Evolutionary conservation across 2,329 filamentous ascomycete species (phyloP).

Genomic region (Colletotrichum graminicola): DNA sequence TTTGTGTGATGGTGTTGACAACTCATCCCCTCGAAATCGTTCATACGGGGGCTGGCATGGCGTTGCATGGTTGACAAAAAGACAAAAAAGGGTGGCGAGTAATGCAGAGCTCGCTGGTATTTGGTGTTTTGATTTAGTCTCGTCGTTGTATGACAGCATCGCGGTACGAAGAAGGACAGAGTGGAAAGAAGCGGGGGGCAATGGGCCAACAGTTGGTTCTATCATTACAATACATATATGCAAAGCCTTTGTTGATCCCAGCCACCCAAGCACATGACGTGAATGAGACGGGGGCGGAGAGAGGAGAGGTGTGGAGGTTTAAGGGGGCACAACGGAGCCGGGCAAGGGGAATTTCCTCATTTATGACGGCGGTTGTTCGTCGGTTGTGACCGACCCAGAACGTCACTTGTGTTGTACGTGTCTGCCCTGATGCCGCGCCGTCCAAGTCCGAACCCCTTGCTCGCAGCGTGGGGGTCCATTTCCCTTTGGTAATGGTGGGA

Average conservation of each 20-base stretch:
- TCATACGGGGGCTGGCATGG: conserved; percentile 40
- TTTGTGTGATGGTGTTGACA: conserved; percentile 31
- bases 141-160: conserved; percentile 30
- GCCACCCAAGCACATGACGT: background rate
- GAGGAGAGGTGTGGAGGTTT: background rate
- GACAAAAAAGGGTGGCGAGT: conserved; percentile 35
- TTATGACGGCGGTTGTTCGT: conserved; percentile 13
- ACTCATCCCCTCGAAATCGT: conserved; percentile 25
- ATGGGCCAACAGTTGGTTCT: conserved; percentile 6
- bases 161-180: conserved; percentile 16
- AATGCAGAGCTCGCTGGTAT: conserved; percentile 32
- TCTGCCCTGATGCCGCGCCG: background rate
- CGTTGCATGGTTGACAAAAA: conserved; percentile 38
- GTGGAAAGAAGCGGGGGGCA: background rate
- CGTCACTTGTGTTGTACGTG: background rate
- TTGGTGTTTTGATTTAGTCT: conserved; percentile 20
- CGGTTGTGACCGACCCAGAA: background rate
- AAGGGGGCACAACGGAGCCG: background rate
- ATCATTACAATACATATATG: conserved; percentile 2
- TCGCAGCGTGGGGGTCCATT: conserved; percentile 14
- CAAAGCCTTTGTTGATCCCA: background rate
- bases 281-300: background rate
- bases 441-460: conserved; percentile 6
- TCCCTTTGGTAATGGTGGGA: background rate
- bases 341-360: background rate